A percentile compares a stretch with the other conserved stretches of the same genome.
Conservation (phyloP, 169 alveolate species). For the Toxoplasma gondii region DNA sequence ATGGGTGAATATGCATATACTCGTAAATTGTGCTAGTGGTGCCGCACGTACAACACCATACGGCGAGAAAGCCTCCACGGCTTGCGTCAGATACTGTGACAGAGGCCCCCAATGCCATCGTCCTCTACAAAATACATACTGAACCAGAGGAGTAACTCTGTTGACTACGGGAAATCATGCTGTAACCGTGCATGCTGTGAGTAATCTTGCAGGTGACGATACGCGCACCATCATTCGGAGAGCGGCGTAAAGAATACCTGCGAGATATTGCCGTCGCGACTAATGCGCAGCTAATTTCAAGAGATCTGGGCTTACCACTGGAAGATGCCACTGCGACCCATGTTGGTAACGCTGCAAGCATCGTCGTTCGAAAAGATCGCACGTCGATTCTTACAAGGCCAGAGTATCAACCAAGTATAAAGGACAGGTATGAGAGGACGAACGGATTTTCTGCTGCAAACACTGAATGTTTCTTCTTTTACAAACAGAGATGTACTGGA, state of each 20-base stretch:
- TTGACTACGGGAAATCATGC: no score
- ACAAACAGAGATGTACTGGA: background rate
- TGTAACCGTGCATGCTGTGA: background rate
- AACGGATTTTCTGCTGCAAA: background rate
- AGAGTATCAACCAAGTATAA: constrained; percentile 68
- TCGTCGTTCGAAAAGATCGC: constrained; percentile 87
- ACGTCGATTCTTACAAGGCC: constrained; percentile 85
- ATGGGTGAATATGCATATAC: constrained; percentile 43
- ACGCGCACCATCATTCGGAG: constrained; percentile 90
- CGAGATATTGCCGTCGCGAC: constrained; percentile 89
- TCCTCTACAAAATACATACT: no score
- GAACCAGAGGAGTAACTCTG: no score
- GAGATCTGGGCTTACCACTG: constrained; percentile 84
- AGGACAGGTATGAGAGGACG: constrained; percentile 45
- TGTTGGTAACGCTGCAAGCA: constrained; percentile 84
- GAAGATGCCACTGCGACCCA: constrained; percentile 79
- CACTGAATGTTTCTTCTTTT: background rate
- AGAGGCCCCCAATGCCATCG: no score
- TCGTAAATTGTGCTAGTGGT: background rate
- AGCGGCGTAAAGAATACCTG: constrained; percentile 86
- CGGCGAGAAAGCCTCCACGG: background rate
- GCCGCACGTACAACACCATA: no score
- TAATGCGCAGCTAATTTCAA: constrained; percentile 83
- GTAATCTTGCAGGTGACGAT: constrained; percentile 79
- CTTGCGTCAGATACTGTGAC: background rate